Base-by-base conservation (phyloP, 2,329 filamentous ascomycete species). In the Magnaporthiopsis incrustans region DNA sequence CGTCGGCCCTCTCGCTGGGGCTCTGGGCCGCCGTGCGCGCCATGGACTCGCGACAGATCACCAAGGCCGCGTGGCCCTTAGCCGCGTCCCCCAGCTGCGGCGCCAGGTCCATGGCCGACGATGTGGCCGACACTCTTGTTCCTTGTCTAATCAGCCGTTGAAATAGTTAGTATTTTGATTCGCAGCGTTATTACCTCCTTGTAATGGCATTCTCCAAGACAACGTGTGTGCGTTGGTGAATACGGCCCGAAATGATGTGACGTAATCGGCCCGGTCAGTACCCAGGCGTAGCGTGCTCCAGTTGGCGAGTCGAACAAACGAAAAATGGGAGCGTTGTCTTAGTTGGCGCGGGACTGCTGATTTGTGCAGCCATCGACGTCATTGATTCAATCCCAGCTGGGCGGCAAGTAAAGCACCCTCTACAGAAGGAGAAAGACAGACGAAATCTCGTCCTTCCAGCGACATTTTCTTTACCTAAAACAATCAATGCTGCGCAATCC, bases 1-100 rank as follows among this genome's bases (percentile, higher is more conserved):
- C 87, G 50, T 84, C 81, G 27, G 76, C 77, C 1, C 65, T 84
- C 18, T 82, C 79, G 64, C 71, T 87, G n/a, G 79, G 83, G 1
- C 64, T 82, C 2, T 88, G 85, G 85, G 79, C 82, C n/a, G 82
- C 82, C 57, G 77, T 82, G 1, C 77, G 83, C 38, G 78, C 80
- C 27, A 74, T 82, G 3, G 79, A 84, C 67, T 76, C 80, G 0
- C 73, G 75, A n/a, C 76, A 80, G 12, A 81, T 87, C 67, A 70
- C 86, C 15, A 69, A 69, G 25, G 74, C 73, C 0, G 71, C 72
- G 25, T 70, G 76, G 2, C 76, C 77, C 1, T 71, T 73, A 59
- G 73, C 71, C 62, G 66, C 66, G 35, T 53, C 63, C 30, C 61
- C 60, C 14, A 57, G 57, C 57, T 35, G 60, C 61, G 61, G 59